A percentile compares a stretch with the other conserved stretches of the same genome.
Evolutionary conservation across 208 protist genomes (phyloP).

Genomic region (Trypanosoma mega): DNA sequence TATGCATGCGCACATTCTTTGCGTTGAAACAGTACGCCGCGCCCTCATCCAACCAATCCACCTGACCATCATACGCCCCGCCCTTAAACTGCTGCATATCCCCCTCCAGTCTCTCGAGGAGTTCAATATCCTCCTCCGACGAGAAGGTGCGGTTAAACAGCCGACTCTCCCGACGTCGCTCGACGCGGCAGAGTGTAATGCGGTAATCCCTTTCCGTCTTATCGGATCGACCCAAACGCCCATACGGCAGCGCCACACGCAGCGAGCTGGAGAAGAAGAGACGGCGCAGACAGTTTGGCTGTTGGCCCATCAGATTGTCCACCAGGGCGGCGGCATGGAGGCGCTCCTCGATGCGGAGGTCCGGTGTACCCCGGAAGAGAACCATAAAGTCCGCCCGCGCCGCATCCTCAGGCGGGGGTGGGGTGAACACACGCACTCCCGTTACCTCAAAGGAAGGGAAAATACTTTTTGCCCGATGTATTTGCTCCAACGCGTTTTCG

Average conservation of each 20-base stretch:
- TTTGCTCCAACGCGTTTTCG: constrained; percentile 8
- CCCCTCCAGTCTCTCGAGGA: constrained; percentile 12
- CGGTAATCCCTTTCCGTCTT: background rate
- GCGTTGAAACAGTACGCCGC: constrained; percentile 17
- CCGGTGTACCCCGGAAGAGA: constrained; percentile 16
- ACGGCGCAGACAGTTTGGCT: background rate
- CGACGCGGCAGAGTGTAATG: constrained; percentile 18
- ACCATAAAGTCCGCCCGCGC: background rate
- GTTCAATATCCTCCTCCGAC: constrained; percentile 16
- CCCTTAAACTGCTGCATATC: constrained; percentile 10
- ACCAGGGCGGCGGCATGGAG: background rate
- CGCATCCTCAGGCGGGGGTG: constrained; percentile 6
- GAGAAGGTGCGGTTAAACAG: constrained; percentile 10
- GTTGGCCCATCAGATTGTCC: background rate
- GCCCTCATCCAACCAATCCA: constrained; percentile 21
- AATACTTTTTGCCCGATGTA: constrained; percentile 3
- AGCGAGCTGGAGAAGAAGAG: constrained; percentile 25
- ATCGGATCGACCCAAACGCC: background rate
- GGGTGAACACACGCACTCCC: constrained; percentile 15
- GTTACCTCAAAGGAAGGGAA: background rate
- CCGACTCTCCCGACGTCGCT: background rate
- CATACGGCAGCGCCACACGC: constrained; percentile 15
- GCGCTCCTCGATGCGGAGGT: constrained; percentile 5
- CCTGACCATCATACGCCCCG: constrained; percentile 15
- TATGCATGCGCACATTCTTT: constrained; percentile 8